Conservation (phyloP, 2,329 filamentous ascomycete species). For the Colletotrichum endophyticum region DNA sequence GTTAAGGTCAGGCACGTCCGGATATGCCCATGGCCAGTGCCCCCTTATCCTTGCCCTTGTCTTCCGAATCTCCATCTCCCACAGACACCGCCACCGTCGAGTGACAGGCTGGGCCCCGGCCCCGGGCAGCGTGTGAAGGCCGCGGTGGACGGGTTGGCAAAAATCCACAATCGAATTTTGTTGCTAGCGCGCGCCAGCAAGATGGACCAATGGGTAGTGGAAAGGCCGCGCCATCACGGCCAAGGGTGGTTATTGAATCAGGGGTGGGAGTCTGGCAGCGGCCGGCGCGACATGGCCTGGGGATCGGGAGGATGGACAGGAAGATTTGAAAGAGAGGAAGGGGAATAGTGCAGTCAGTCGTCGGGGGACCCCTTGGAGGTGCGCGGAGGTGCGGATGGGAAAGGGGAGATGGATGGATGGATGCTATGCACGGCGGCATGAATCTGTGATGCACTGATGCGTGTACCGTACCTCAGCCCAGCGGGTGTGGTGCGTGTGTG, state of each 20-base stretch:
- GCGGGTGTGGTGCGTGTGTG: neutral
- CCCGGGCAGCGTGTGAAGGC: neutral
- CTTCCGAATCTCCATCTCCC: constrained; percentile 3
- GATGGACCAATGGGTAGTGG: constrained; percentile 6
- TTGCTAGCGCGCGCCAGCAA: constrained; percentile 15
- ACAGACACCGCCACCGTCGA: constrained; percentile 19
- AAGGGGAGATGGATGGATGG: neutral
- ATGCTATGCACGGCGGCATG: neutral
- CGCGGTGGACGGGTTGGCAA: neutral
- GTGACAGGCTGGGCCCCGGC: constrained; percentile 9
- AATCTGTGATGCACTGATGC: neutral
- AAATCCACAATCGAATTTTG: constrained; percentile 14
- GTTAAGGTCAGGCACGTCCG: neutral
- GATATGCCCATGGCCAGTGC: neutral
- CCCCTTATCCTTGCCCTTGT: neutral
- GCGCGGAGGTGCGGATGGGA: neutral
- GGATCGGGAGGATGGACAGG: neutral
- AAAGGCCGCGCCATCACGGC: constrained; percentile 10
- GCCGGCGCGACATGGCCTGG: neutral
- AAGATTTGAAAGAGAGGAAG: neutral
- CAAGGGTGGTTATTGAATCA: constrained; percentile 10
- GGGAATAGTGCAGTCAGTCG: neutral
- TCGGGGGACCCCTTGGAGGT: neutral
- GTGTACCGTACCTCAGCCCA: neutral
- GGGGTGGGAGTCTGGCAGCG: neutral